Conservation (phyloP, 1,284 basidiomycete species). For the Stygiomarasmius scandens region DNA sequence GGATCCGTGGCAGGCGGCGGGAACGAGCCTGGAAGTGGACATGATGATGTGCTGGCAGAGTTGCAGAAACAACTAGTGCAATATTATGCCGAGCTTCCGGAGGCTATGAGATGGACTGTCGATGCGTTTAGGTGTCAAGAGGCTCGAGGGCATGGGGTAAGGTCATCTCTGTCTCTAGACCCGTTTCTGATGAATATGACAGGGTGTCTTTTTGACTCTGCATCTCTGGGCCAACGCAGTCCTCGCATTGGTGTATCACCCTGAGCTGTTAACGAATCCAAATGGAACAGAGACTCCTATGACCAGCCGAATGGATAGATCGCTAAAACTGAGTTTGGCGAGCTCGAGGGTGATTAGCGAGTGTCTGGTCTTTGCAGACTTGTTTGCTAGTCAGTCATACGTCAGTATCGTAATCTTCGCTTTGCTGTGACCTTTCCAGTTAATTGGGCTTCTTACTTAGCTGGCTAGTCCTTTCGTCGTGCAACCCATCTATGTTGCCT, state of each 20-base stretch:
- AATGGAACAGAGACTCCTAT: slow-evolving; percentile 40
- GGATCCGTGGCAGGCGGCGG: not conserved
- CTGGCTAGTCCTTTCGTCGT: slow-evolving; percentile 30
- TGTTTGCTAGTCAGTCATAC: slow-evolving; percentile 31
- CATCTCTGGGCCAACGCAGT: slow-evolving; percentile 40
- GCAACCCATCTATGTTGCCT: slow-evolving; percentile 35
- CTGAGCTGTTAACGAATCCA: slow-evolving; percentile 38
- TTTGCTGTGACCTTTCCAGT: no score
- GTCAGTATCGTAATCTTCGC: slow-evolving; percentile 26
- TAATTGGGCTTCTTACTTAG: slow-evolving; percentile 17
- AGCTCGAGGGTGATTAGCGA: slow-evolving; percentile 41
- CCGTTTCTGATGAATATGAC: not conserved
- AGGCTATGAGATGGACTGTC: slow-evolving; percentile 37
- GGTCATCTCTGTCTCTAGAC: not conserved
- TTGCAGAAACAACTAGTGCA: slow-evolving; percentile 39
- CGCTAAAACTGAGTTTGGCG: slow-evolving; percentile 36
- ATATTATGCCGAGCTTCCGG: slow-evolving; percentile 37
- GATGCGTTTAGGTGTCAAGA: slow-evolving; percentile 43
- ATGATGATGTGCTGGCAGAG: slow-evolving; percentile 28
- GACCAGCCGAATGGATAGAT: slow-evolving; percentile 35
- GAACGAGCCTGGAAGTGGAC: slow-evolving; percentile 26
- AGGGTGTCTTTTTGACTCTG: slow-evolving; percentile 25
- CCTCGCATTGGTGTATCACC: slow-evolving; percentile 42
- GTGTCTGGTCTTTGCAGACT: slow-evolving; percentile 37
- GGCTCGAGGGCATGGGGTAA: slow-evolving; percentile 35